Evolutionary conservation across 345 rosid genomes (phyloP).

Genomic region (Brassica juncea): DNA sequence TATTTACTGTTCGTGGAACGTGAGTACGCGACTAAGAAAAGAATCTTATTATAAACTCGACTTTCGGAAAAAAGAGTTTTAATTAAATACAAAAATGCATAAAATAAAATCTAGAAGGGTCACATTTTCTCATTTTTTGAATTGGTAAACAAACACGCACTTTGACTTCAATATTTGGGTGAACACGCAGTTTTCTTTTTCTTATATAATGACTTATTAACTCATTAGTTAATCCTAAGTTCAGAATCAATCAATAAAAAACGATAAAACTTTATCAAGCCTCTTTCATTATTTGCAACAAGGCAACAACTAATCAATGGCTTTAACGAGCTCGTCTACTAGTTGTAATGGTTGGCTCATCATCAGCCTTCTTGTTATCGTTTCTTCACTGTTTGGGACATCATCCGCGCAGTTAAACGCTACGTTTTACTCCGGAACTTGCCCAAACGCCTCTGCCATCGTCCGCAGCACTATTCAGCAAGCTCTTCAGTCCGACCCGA

Average conservation of each 20-base stretch:
- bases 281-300: background rate
- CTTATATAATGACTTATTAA: slow-evolving; percentile 20
- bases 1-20: background rate
- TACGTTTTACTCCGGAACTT: slow-evolving; percentile 56
- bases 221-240: slow-evolving; percentile 11
- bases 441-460: slow-evolving; percentile 65
- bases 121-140: slow-evolving; percentile 28
- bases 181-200: background rate
- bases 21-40: background rate
- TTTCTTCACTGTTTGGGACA: slow-evolving; percentile 18
- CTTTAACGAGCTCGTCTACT: slow-evolving; percentile 13
- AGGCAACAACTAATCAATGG: slow-evolving; percentile 8
- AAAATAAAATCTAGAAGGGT: slow-evolving; percentile 5
- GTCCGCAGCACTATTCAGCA: slow-evolving; percentile 56
- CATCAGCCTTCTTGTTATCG: slow-evolving; percentile 23
- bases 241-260: background rate
- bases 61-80: background rate
- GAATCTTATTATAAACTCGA: background rate
- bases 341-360: slow-evolving; percentile 8
- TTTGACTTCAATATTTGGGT: background rate
- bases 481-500: slow-evolving; percentile 59
- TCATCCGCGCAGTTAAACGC: slow-evolving; percentile 50
- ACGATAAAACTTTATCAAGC: background rate
- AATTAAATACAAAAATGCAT: background rate
- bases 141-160: slow-evolving; percentile 23